A percentile compares a stretch with the other conserved stretches of the same genome.
Conservation (phyloP, 768 basidiomycete genomes). For the Hortiboletus flavorubellus region DNA sequence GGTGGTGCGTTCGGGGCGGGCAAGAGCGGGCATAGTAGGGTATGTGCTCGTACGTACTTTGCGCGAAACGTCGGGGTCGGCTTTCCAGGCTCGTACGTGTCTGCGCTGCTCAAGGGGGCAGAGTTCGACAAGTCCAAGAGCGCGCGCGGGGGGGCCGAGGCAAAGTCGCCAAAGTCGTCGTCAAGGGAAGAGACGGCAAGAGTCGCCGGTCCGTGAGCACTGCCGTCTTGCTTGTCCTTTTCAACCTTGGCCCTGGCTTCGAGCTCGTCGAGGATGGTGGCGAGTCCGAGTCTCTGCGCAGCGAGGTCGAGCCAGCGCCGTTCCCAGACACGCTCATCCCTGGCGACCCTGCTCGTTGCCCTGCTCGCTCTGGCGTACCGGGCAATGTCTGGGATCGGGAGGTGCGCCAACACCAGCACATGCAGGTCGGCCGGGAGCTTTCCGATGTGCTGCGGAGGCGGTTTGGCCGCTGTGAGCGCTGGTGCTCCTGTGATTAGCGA, state of each 20-base stretch:
- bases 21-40: slow-evolving; percentile 57
- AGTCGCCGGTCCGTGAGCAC: slow-evolving; percentile 53
- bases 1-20: slow-evolving; percentile 57
- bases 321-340: slow-evolving; percentile 81
- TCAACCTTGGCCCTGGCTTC: slow-evolving; percentile 44
- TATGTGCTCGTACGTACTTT: slow-evolving; percentile 65
- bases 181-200: slow-evolving; percentile 45
- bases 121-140: slow-evolving; percentile 21
- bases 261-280: slow-evolving; percentile 53
- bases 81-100: slow-evolving; percentile 19
- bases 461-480: slow-evolving; percentile 20
- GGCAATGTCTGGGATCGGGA: slow-evolving; percentile 80
- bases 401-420: slow-evolving; percentile 63
- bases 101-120: slow-evolving; percentile 9
- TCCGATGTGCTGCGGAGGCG: slow-evolving; percentile 53
- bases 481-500: slow-evolving; percentile 4
- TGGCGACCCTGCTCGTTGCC: slow-evolving; percentile 56
- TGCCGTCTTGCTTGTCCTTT: slow-evolving; percentile 27
- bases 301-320: slow-evolving; percentile 62
- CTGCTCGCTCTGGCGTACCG: slow-evolving; percentile 67
- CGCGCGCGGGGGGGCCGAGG: slow-evolving; percentile 36
- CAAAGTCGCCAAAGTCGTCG: slow-evolving; percentile 90
- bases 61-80: slow-evolving; percentile 41
- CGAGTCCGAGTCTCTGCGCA: slow-evolving; percentile 43
- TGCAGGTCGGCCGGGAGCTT: slow-evolving; percentile 77